Percentiles rank a stretch among this genome's conserved stretches.
Conservation (phyloP, 306 rosid species). For the Hylodesmum podocarpum region DNA sequence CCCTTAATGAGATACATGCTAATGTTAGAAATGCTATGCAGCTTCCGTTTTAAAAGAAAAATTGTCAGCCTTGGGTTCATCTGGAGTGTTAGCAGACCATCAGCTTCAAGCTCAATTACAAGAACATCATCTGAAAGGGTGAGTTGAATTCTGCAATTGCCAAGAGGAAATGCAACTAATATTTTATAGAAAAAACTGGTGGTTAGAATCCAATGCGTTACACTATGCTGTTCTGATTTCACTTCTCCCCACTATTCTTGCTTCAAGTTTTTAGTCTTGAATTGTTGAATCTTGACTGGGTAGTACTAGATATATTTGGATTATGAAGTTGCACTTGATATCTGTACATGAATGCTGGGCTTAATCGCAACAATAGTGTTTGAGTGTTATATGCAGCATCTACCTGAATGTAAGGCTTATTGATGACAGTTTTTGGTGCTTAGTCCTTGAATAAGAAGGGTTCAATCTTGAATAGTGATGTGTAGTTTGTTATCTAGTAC, state of each 20-base stretch:
- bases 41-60: conserved; percentile 96
- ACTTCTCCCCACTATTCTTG: not conserved
- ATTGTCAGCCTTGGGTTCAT: conserved; percentile 83
- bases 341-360: not conserved
- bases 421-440: not conserved
- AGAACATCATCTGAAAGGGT: conserved; percentile 93
- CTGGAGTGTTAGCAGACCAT: conserved; percentile 97
- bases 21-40: conserved; percentile 50
- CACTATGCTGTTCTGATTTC: not conserved
- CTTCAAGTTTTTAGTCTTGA: conserved; percentile 7
- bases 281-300: conserved; percentile 26
- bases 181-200: conserved; percentile 21
- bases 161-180: conserved; percentile 1
- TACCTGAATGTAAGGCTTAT: not conserved
- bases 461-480: not conserved
- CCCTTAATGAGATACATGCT: conserved; percentile 36
- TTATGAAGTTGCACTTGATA: not conserved
- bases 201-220: not conserved
- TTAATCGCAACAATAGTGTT: not conserved
- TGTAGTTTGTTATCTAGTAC: not conserved
- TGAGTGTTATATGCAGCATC: not conserved
- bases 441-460: not conserved
- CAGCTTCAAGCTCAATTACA: conserved; percentile 98
- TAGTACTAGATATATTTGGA: not conserved
- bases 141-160: conserved; percentile 35